Evolutionary conservation across 768 basidiomycete species (phyloP).

Genomic region (Nevesoporus exiguus): DNA sequence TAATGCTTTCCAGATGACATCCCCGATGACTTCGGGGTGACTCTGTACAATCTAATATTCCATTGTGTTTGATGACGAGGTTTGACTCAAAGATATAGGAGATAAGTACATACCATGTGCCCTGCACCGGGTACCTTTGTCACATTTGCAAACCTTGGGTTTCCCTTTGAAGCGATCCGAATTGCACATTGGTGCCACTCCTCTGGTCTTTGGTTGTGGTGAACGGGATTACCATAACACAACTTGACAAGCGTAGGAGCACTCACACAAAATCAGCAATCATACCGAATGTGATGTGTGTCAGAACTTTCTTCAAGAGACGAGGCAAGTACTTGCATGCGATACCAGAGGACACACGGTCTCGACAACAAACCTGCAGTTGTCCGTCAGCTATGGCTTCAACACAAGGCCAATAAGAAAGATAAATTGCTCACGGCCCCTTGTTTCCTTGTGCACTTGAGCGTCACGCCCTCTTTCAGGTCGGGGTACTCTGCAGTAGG

Average conservation of each 20-base stretch:
- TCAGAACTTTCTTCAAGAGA: background rate
- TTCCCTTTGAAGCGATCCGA: background rate
- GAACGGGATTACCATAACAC: too few relatives aligned
- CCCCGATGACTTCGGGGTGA: background rate
- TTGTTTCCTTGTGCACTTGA: background rate
- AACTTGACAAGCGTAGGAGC: too few relatives aligned
- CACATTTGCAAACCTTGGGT: background rate
- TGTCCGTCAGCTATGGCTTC: background rate
- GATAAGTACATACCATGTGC: background rate
- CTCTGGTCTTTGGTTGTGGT: background rate
- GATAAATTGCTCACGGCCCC: background rate
- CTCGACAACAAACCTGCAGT: background rate
- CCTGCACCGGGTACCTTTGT: background rate
- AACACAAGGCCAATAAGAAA: too few relatives aligned
- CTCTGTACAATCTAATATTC: background rate
- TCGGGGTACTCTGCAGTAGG: slow-evolving; percentile 4
- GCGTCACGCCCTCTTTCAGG: background rate
- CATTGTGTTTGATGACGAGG: background rate
- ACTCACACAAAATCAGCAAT: background rate
- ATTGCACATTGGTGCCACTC: background rate
- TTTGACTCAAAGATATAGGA: too few relatives aligned
- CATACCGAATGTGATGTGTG: background rate
- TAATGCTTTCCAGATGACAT: background rate
- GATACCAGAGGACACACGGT: background rate
- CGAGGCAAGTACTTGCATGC: background rate